phyloP scores from a whole-genome alignment of 164 flowering plant genomes.

The Akebia trifoliata region DNA sequence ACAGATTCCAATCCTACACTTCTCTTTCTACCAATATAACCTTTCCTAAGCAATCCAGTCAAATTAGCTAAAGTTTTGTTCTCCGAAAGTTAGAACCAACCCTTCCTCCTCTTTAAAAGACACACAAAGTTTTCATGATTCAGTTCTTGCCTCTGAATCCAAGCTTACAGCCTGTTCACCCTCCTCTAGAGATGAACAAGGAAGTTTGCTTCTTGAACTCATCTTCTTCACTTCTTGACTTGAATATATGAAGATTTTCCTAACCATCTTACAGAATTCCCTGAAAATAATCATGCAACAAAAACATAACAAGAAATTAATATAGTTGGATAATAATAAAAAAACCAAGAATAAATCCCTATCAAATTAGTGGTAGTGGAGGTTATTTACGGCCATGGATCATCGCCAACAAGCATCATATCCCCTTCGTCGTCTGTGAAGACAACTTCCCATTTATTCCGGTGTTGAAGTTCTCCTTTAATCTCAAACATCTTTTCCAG shows the following conservation, averaged over 20 bases:
- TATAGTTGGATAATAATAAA: not conserved
- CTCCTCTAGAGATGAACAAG: too few species aligned
- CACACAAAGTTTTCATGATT: too few species aligned
- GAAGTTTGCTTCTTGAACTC: constrained; percentile 40
- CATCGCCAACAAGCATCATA: constrained; percentile 91
- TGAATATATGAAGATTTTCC: constrained; percentile 65
- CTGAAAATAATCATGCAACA: constrained; percentile 51
- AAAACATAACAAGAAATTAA: constrained; percentile 6
- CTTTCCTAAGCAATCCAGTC: too few species aligned
- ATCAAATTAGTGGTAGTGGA: not conserved
- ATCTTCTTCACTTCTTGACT: constrained; percentile 80
- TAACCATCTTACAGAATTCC: constrained; percentile 84
- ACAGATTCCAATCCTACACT: too few species aligned
- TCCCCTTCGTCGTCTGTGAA: constrained; percentile 94
- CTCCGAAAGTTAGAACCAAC: constrained; percentile 1
- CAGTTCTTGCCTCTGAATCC: constrained; percentile 40
- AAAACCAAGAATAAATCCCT: too few species aligned
- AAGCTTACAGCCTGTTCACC: constrained; percentile 36
- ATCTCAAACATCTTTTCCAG: constrained; percentile 82
- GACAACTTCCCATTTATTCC: constrained; percentile 75
- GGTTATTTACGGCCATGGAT: constrained; percentile 69
- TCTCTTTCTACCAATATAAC: too few species aligned
- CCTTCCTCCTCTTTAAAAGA: too few species aligned
- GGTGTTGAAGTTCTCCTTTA: constrained; percentile 57
- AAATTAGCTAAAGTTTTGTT: not conserved